Base-by-base conservation (phyloP, 768 basidiomycete genomes). In the Auricularia heimuer region DNA sequence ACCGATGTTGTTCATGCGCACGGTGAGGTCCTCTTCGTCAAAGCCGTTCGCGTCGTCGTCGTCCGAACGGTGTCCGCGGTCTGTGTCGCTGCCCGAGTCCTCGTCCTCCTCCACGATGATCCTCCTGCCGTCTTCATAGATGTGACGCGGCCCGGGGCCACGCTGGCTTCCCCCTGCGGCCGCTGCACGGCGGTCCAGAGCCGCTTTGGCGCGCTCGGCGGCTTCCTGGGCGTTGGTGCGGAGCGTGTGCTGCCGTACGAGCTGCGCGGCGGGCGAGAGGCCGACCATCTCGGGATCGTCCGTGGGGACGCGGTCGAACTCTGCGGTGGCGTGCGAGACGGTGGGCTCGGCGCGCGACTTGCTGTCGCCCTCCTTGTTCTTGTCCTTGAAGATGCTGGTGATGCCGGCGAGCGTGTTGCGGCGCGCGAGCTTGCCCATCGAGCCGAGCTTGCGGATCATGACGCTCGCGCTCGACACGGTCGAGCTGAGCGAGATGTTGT, bases 381-480 rank as follows among this genome's bases (percentile, higher is more conserved):
- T 92, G 73, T 94, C 92, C 76, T 95, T 96, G 82, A 98, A 97
- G 65, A 98, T 78, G 61, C 89, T 91, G 21, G 94, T 93, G 73
- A 98, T 94, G 35, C 93, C 90, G 63, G 90, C 89, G 47, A 98
- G 77, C 44, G 91, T 93, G 73, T 95, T 96, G 54, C 94, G 81
- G 62, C 94, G 78, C 8, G 93, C 92, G 16, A 97, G 82, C 75
- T 90, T 92, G 37, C 92, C 92, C 77, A 97, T 87, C 45, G 87
- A 86, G 3, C 95, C 91, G 60, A 98, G 86, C 78, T 97, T 98
- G 69, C 95, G 85, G 70, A 97, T 95, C 84, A 98, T 96, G 74
- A 98, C 89, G 54, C 90, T 93, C 24, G 96, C 96, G 62, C 90
- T 92, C 68, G 89, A 92, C 70, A 97, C 95, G 56, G 96, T 97